phyloP scores from a whole-genome alignment of 305 asterid genomes.

The Fraxinus velutina region DNA sequence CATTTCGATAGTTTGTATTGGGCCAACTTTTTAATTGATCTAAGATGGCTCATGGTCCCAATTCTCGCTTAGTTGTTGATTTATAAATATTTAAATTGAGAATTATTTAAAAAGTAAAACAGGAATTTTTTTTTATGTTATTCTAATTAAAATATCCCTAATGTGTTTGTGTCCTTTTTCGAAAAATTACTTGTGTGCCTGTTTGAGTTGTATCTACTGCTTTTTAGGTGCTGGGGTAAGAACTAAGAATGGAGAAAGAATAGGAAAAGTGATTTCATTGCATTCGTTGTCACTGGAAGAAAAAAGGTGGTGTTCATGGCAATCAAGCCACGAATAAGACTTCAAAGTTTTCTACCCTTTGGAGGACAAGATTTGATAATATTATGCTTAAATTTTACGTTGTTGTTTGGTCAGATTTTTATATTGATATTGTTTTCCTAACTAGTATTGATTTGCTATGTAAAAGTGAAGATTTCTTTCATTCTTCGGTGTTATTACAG shows the following conservation, averaged over 20 bases:
- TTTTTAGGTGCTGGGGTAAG: not conserved
- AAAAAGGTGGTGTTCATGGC: not conserved
- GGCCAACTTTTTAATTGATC: not conserved
- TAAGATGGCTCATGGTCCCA: not conserved
- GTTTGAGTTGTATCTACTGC: not conserved
- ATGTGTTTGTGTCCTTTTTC: not conserved
- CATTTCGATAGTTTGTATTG: not conserved
- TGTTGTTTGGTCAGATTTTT: not conserved
- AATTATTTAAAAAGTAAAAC: not conserved
- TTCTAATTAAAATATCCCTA: not conserved
- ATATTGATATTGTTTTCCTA: not conserved
- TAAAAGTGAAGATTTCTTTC: not conserved
- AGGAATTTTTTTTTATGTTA: not conserved
- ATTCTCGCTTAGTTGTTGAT: not conserved
- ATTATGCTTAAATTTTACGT: not conserved
- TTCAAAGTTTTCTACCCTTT: not conserved
- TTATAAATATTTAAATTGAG: not conserved
- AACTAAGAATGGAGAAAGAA: not conserved
- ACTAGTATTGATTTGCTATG: not conserved
- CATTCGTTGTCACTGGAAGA: slow-evolving; percentile 9
- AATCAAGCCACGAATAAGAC: not conserved
- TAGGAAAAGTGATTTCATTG: not conserved
- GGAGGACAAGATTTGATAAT: not conserved
- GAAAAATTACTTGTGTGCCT: not conserved
- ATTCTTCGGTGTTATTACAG: not conserved